Evolutionary conservation across 2,329 filamentous ascomycete species (phyloP).

Genomic region (Neofusicoccum laricinum): DNA sequence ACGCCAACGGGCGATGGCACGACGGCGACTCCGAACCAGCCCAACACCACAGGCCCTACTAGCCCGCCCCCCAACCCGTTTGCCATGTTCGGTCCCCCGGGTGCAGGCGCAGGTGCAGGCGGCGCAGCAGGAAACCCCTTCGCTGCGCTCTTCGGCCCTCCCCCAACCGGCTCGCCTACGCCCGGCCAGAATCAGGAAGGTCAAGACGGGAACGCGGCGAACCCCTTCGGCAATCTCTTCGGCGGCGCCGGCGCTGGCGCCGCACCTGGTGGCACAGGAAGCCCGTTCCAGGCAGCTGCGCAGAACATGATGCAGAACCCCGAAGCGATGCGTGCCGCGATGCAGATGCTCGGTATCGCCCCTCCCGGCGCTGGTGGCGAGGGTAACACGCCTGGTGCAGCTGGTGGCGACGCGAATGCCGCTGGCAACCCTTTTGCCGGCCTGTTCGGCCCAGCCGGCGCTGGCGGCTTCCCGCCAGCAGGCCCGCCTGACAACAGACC

Average conservation of each 20-base stretch:
- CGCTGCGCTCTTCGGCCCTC: conserved; percentile 53
- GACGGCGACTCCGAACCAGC: conserved; percentile 38
- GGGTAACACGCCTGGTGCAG: conserved; percentile 26
- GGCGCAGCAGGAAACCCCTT: conserved; percentile 55
- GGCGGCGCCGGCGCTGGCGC: conserved; percentile 27
- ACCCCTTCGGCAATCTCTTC: conserved; percentile 69
- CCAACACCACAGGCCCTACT: conserved; percentile 29
- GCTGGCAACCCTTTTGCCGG: conserved; percentile 40
- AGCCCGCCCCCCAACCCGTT: conserved; percentile 46
- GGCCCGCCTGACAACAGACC: conserved; percentile 76
- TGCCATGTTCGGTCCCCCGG: conserved; percentile 35
- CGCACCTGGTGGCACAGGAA: conserved; percentile 36
- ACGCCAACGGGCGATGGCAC: conserved; percentile 30
- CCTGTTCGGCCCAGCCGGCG: conserved; percentile 33
- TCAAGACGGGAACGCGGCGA: conserved; percentile 39
- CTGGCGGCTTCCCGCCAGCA: conserved; percentile 22
- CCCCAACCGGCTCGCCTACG: conserved; percentile 23
- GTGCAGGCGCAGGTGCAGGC: conserved; percentile 25
- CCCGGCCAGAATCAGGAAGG: conserved; percentile 30
- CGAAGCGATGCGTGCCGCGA: conserved; percentile 52
- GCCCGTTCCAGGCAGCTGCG: conserved; percentile 49
- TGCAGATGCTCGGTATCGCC: conserved; percentile 52
- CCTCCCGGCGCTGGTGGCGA: conserved; percentile 39
- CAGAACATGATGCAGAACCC: conserved; percentile 56
- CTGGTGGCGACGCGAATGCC: conserved; percentile 48